Conservation (phyloP, 805 yeast species). For the Komagataella mondaviorum region DNA sequence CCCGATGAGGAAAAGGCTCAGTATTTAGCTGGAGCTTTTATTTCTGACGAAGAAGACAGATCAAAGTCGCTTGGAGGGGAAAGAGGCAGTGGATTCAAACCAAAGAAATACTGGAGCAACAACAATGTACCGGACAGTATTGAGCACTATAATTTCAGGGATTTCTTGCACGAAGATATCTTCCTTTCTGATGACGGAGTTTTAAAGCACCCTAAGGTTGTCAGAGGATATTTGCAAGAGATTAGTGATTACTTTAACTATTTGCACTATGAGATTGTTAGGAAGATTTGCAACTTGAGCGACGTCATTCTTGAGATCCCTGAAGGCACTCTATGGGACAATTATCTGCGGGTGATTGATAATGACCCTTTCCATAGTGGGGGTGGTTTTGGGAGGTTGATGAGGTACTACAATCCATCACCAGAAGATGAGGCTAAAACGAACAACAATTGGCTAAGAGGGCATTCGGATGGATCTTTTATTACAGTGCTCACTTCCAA, state of each 20-base stretch:
- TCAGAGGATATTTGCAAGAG: slow-evolving; percentile 23
- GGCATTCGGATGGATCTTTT: slow-evolving; percentile 31
- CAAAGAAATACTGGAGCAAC: slow-evolving; percentile 32
- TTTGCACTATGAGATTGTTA: slow-evolving; percentile 23
- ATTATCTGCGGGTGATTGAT: slow-evolving; percentile 20
- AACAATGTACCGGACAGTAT: slow-evolving; percentile 30
- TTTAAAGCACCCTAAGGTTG: slow-evolving; percentile 25
- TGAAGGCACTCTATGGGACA: slow-evolving; percentile 27
- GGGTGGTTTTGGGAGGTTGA: slow-evolving; percentile 23
- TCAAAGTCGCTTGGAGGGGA: slow-evolving; percentile 24
- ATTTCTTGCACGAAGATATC: slow-evolving; percentile 22
- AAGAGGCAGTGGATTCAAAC: slow-evolving; percentile 33
- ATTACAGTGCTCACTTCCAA: slow-evolving; percentile 26
- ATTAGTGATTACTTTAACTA: slow-evolving; percentile 22
- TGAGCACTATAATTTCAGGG: slow-evolving; percentile 28
- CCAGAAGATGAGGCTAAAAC: slow-evolving; percentile 18
- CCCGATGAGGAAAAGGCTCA: slow-evolving; percentile 24
- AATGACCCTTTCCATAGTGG: slow-evolving; percentile 22
- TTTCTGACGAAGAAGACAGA: slow-evolving; percentile 1
- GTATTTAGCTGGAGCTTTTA: slow-evolving; percentile 22
- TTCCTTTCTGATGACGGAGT: slow-evolving; percentile 8
- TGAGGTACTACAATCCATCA: slow-evolving; percentile 21
- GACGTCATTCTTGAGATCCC: slow-evolving; percentile 32
- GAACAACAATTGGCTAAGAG: slow-evolving; percentile 28
- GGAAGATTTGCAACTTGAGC: slow-evolving; percentile 23